Percentiles rank a stretch among this genome's conserved stretches.
phyloP scores from a whole-genome alignment of 495 filamentous ascomycete species.

The Neohortaea acidophila region DNA sequence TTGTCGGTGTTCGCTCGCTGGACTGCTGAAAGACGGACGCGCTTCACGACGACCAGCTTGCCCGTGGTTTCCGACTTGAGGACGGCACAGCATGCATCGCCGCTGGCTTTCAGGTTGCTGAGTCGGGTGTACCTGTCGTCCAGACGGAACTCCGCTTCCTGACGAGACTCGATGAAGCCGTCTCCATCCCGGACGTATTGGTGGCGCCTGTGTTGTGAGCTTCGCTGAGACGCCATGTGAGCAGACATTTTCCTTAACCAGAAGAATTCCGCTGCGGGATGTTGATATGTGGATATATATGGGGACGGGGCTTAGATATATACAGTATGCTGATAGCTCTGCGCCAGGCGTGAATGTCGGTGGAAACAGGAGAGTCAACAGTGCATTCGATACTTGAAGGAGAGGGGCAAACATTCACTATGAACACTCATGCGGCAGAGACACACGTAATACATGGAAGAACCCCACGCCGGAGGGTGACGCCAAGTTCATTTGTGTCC shows the following conservation, averaged over 20 bases:
- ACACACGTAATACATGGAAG: no score
- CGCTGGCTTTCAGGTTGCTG: not conserved
- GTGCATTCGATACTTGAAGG: no score
- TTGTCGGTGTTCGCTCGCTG: not conserved
- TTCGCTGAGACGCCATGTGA: not conserved
- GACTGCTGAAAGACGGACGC: not conserved
- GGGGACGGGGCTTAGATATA: no score
- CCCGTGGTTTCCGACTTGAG: not conserved
- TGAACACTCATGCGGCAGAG: no score
- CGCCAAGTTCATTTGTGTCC: no score
- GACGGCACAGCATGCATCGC: not conserved
- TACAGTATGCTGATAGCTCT: no score
- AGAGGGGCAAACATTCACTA: no score
- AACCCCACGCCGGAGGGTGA: no score
- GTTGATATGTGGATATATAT: no score
- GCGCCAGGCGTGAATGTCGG: no score
- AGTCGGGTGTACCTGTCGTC: not conserved
- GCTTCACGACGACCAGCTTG: not conserved
- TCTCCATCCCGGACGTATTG: no score
- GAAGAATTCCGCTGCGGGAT: not conserved
- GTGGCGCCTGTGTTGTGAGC: not conserved
- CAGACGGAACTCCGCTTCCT: not conserved
- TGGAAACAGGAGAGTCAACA: no score
- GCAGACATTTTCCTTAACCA: not conserved
- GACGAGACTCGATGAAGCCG: not conserved